Base-by-base conservation (phyloP, 208 protist genomes). In the Leishmania turanica region DNA sequence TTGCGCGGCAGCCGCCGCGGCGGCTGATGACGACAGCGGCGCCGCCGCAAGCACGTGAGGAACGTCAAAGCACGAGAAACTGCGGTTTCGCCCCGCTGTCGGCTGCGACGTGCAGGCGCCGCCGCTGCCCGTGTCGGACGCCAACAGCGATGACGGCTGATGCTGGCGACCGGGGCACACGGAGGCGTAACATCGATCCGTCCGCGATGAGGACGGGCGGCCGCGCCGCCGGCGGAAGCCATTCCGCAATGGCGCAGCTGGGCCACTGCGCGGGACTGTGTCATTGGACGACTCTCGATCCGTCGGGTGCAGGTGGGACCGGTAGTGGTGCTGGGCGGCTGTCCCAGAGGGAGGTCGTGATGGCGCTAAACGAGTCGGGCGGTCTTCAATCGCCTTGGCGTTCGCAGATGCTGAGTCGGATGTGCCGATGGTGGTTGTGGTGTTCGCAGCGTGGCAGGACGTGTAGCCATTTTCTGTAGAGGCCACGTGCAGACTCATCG, bases 51-150 rank as follows among this genome's bases (percentile, higher is more conserved):
- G 78, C 42, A 82, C 77, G 40, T 51, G 34, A 45, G 82, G 82
- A 1, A 79, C 82, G n/a, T 82, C 47, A 31, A 85, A 85, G 78
- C 40, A 76, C 8, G 4, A 34, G 31, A 82, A 85, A 49, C 73
- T 42, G 42, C 82, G 82, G 24, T 24, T 51, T 70, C 68, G 82
- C 51, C 53, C 56, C 17, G 53, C 62, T 11, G 77, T 45, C 51
- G 68, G 64, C 21, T 60, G 69, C 21, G 45, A 31, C 2, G 45
- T 17, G 27, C 24, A 27, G 68, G 40, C 19, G 54, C 24, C 34
- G 37, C 64, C n/a, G 45, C 62, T 24, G 62, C 51, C 45, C 2
- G 40, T 82, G 70, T 13, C 53, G 49, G 40, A 53, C 47, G 9
- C 17, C 71, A 37, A 9, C 60, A 49, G 24, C 51, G 60, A 51